Conservation (phyloP, 2,329 filamentous ascomycete species). For the Monilinia vaccinii-corymbosi region DNA sequence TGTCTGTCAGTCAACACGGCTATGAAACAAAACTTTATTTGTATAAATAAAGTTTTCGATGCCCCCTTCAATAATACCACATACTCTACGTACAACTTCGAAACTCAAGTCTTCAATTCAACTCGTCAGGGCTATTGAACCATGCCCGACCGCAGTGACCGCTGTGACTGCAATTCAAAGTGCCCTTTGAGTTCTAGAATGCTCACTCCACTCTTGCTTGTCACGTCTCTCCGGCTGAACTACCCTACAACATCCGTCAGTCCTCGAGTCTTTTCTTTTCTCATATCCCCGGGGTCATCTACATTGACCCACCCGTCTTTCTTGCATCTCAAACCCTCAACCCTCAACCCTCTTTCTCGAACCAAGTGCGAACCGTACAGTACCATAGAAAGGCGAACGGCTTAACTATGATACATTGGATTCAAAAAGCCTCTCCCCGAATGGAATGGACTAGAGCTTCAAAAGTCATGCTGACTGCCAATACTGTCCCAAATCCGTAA, state of each 20-base stretch:
- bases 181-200: not conserved
- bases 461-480: not conserved
- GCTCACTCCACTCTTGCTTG: not conserved
- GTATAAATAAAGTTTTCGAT: slow-evolving; percentile 1
- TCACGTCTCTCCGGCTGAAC: not conserved
- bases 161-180: not conserved
- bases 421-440: not conserved
- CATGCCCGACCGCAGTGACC: not conserved
- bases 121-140: too few relatives aligned
- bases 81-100: not conserved
- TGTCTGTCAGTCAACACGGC: not conserved
- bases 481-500: not conserved
- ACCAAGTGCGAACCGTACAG: not conserved
- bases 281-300: not conserved
- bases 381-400: not conserved
- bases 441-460: not conserved
- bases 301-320: not conserved
- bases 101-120: not conserved
- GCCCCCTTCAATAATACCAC: not conserved
- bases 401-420: not conserved
- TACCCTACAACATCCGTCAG: not conserved
- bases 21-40: not conserved
- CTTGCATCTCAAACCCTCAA: not conserved
- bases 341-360: not conserved
- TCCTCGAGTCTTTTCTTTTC: not conserved